Conservation (phyloP, 1,284 basidiomycete species). For the Pascua sp. region DNA sequence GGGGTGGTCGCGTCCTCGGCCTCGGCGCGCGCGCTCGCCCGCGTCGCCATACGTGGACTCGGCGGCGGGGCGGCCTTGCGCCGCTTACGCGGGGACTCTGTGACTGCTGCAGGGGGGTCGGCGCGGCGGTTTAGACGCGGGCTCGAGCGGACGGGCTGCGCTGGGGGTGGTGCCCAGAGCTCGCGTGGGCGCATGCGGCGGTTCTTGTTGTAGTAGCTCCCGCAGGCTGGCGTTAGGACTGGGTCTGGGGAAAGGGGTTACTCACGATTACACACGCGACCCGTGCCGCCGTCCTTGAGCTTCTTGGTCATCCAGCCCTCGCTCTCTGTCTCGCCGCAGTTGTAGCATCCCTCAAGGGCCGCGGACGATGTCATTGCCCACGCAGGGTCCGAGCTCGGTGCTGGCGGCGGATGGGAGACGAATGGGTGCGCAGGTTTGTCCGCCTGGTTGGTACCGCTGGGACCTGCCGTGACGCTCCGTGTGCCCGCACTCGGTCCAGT, state of each 20-base stretch:
- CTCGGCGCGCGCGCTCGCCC: conserved; percentile 14
- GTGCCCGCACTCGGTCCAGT: too few relatives aligned
- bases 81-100: conserved; percentile 29
- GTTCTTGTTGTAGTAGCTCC: conserved; percentile 45
- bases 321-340: conserved; percentile 39
- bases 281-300: conserved; percentile 34
- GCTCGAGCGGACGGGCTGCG: conserved; percentile 1
- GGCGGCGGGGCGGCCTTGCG: conserved; percentile 21
- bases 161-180: conserved; percentile 26
- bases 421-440: too few relatives aligned
- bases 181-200: conserved; percentile 45
- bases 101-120: background rate
- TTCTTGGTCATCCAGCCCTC: conserved; percentile 41
- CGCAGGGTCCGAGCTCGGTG: too few relatives aligned
- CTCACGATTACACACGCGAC: conserved; percentile 46
- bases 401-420: too few relatives aligned
- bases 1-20: conserved; percentile 9
- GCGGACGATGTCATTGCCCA: conserved; percentile 2
- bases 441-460: too few relatives aligned
- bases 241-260: background rate
- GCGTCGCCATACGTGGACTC: conserved; percentile 30
- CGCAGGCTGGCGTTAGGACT: conserved; percentile 36
- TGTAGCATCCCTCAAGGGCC: conserved; percentile 27
- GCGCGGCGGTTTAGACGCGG: conserved; percentile 9
- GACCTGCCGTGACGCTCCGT: too few relatives aligned